phyloP scores from a whole-genome alignment of 2,329 filamentous ascomycete genomes.

The Aspergillus jensenii region DNA sequence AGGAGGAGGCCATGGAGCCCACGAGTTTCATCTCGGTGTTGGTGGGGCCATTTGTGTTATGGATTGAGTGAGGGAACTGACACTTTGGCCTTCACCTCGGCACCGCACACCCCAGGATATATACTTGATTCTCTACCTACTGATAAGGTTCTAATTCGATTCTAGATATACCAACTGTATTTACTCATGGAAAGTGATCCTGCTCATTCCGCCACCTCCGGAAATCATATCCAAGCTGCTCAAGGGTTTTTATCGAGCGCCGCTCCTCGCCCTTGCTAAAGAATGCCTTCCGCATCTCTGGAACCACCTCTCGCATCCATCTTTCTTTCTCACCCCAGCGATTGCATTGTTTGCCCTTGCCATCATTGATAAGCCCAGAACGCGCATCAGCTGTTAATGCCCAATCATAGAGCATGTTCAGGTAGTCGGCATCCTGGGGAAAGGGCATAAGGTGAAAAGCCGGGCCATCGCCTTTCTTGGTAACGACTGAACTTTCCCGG shows the following conservation, averaged over 20 bases:
- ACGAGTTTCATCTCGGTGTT: too few species aligned
- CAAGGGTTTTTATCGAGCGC: constrained; percentile 59
- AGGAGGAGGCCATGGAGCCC: too few species aligned
- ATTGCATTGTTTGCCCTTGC: constrained; percentile 65
- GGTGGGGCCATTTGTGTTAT: too few species aligned
- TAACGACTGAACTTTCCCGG: constrained; percentile 59
- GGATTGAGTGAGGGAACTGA: too few species aligned
- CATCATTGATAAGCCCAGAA: constrained; percentile 43
- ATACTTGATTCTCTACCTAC: neutral
- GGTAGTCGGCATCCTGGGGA: constrained; percentile 46
- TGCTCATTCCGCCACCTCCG: constrained; percentile 35
- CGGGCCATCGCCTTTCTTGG: constrained; percentile 47
- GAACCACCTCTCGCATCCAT: constrained; percentile 70
- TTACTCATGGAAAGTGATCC: constrained; percentile 3
- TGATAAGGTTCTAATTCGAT: neutral
- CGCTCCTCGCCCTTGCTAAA: constrained; percentile 61
- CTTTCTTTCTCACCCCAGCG: constrained; percentile 69
- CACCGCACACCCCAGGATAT: neutral
- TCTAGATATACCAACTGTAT: neutral
- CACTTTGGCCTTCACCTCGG: too few species aligned
- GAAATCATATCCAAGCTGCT: constrained; percentile 71
- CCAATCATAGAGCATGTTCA: constrained; percentile 47
- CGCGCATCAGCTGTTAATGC: constrained; percentile 35
- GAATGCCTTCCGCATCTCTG: constrained; percentile 71
- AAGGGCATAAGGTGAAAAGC: constrained; percentile 57